Conservation (phyloP, 129 eudicot species). For the Deinandra increscens region DNA sequence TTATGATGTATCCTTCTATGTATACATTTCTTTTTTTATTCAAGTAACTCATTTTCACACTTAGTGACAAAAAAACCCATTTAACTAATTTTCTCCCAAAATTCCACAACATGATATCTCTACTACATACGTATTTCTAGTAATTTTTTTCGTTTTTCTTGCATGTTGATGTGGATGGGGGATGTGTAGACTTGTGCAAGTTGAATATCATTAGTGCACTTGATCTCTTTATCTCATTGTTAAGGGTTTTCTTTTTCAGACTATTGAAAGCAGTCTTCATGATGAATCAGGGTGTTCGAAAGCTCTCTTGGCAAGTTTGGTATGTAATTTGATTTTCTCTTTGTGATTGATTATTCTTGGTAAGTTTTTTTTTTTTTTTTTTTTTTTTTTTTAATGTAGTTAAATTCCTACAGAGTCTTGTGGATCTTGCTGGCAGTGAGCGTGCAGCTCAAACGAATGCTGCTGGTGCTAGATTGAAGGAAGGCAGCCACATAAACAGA, state of each 20-base stretch:
- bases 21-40: neutral
- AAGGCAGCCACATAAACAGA: slow-evolving; percentile 94
- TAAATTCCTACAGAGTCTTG: slow-evolving; percentile 65
- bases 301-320: slow-evolving; percentile 86
- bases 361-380: no score
- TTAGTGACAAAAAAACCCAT: no score
- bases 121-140: no score
- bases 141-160: no score
- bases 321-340: slow-evolving; percentile 31
- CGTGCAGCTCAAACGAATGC: slow-evolving; percentile 84
- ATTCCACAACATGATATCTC: no score
- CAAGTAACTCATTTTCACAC: no score
- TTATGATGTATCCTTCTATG: neutral
- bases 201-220: neutral
- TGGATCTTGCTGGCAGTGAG: slow-evolving; percentile 99
- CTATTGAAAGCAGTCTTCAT: slow-evolving; percentile 72
- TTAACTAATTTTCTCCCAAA: no score
- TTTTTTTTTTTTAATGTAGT: neutral
- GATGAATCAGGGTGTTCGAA: slow-evolving; percentile 69
- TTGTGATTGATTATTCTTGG: slow-evolving; percentile 10
- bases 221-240: slow-evolving; percentile 10
- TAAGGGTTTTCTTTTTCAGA: slow-evolving; percentile 39
- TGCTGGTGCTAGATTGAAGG: slow-evolving; percentile 78
- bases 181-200: slow-evolving; percentile 7
- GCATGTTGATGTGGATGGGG: neutral